phyloP scores from a whole-genome alignment of 805 yeast genomes.

The Starmerella vaccinii region DNA sequence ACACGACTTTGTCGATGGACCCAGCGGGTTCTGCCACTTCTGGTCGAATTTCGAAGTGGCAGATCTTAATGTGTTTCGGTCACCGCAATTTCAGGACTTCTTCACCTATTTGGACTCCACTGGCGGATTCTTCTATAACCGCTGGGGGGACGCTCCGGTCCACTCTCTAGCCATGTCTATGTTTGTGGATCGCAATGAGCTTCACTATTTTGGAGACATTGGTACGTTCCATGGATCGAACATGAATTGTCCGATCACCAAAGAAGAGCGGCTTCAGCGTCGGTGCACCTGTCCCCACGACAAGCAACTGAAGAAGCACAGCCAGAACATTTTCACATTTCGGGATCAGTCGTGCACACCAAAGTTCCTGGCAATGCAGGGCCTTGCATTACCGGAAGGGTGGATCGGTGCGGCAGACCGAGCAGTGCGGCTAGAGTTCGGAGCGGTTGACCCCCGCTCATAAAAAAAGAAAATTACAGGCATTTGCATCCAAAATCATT shows the following conservation, averaged over 20 bases:
- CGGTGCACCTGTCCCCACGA: constrained; percentile 16
- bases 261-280: constrained; percentile 5
- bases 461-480: neutral
- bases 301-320: neutral
- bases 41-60: constrained; percentile 95
- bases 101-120: constrained; percentile 56
- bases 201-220: constrained; percentile 86
- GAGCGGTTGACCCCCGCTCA: neutral
- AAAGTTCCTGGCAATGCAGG: constrained; percentile 9
- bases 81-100: constrained; percentile 53
- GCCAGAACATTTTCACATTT: constrained; percentile 16
- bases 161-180: constrained; percentile 80
- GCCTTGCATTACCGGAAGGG: constrained; percentile 2
- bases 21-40: constrained; percentile 69
- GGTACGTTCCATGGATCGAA: constrained; percentile 64
- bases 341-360: constrained; percentile 13
- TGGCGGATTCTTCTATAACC: constrained; percentile 78
- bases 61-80: constrained; percentile 59
- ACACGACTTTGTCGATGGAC: constrained; percentile 54
- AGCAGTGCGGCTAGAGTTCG: neutral
- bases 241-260: constrained; percentile 58
- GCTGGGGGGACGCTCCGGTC: constrained; percentile 98
- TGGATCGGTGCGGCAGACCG: constrained; percentile 12
- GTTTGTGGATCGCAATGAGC: constrained; percentile 53
- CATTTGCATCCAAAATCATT: too few relatives aligned